These are phyloP conservation scores for Ulota crispa DNA, from an alignment of 225 moss, liverwort and hornwort genomes.

Conservation along the genomic window DNA sequence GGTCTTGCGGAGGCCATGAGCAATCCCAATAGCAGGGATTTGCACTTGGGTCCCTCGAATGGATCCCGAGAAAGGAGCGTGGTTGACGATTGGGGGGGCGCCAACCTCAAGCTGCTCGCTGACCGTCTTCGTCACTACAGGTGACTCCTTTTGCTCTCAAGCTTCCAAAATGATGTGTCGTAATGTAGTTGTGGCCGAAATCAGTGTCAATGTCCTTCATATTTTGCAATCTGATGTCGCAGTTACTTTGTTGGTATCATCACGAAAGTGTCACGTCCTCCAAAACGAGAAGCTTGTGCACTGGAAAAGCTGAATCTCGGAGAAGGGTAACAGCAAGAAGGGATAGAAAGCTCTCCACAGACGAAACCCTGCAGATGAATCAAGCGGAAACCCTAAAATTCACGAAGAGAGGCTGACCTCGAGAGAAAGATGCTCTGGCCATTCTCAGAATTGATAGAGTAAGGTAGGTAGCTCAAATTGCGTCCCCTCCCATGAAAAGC, in stretches of 20 bases:
- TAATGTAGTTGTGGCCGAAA: background rate
- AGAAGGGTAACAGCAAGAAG: background rate
- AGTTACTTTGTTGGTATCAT: background rate
- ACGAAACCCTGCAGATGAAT: conserved; percentile 4
- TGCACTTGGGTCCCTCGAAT: conserved; percentile 24
- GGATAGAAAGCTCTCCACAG: background rate
- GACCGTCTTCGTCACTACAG: conserved; percentile 63
- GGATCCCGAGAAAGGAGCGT: conserved; percentile 5
- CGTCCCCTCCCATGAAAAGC: too few relatives aligned
- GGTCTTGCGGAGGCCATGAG: conserved; percentile 35
- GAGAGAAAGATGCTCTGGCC: background rate
- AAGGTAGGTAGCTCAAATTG: too few relatives aligned
- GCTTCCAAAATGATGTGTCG: background rate
- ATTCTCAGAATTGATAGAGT: background rate
- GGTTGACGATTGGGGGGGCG: conserved; percentile 40
- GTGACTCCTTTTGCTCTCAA: conserved; percentile 21
- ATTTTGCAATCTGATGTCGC: background rate
- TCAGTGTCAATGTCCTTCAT: background rate
- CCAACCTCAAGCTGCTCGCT: conserved; percentile 40
- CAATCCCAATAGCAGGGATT: conserved; percentile 28
- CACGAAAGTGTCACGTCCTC: background rate
- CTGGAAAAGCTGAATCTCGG: conserved; percentile 4
- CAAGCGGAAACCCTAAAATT: conserved; percentile 21
- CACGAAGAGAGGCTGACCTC: background rate
- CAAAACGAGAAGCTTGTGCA: background rate